These are phyloP conservation scores for Yamadazyma dushanensis DNA, from an alignment of 1,139 yeast species.

Conservation along the genomic window DNA sequence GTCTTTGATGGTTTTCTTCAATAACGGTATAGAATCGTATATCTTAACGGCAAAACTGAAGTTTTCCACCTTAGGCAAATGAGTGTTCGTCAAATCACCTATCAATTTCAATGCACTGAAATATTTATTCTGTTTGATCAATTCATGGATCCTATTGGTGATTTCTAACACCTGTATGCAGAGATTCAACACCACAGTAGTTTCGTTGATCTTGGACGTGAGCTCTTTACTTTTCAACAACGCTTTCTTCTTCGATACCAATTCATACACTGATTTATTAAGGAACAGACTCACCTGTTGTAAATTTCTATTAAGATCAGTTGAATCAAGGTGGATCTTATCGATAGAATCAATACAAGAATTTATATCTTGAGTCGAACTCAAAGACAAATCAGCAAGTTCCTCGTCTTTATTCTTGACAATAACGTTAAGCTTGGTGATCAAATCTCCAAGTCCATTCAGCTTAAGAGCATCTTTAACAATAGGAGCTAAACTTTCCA, in stretches of 20 bases:
- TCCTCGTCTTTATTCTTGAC: constrained; percentile 64
- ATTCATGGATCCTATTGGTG: constrained; percentile 82
- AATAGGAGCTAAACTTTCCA: constrained; percentile 82
- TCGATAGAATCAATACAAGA: constrained; percentile 57
- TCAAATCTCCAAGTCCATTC: constrained; percentile 56
- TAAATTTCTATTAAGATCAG: constrained; percentile 53
- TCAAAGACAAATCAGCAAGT: constrained; percentile 59
- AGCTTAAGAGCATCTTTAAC: constrained; percentile 63
- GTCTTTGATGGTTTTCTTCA: constrained; percentile 72
- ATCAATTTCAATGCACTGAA: constrained; percentile 85
- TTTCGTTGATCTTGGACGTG: constrained; percentile 60
- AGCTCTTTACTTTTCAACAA: constrained; percentile 59
- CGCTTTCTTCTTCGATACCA: constrained; percentile 58
- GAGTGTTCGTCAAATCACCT: constrained; percentile 68
- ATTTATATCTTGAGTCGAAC: constrained; percentile 59
- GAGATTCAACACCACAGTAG: constrained; percentile 58
- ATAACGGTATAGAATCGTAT: constrained; percentile 72
- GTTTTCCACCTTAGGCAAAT: constrained; percentile 67
- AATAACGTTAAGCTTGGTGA: constrained; percentile 55
- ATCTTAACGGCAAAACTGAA: constrained; percentile 76
- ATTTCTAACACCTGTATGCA: constrained; percentile 83
- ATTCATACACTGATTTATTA: constrained; percentile 61
- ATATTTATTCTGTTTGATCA: constrained; percentile 72
- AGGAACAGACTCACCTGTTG: constrained; percentile 52
- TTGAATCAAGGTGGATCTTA: constrained; percentile 54